phyloP scores from a whole-genome alignment of 768 basidiomycete genomes.

The Dioszegia aurantiaca region DNA sequence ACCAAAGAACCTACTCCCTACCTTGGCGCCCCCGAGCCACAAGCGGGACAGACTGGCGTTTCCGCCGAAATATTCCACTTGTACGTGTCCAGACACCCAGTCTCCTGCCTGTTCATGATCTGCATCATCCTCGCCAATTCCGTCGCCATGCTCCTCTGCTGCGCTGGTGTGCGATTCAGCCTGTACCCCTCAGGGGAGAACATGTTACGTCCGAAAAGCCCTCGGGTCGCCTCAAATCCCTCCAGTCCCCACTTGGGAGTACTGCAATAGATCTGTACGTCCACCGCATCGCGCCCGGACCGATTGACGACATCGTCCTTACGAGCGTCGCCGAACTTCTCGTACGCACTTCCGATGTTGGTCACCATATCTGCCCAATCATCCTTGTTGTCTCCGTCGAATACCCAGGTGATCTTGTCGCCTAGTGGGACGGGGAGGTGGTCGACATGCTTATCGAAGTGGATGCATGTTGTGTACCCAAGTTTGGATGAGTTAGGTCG shows the following conservation, averaged over 20 bases:
- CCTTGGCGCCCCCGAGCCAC: neutral
- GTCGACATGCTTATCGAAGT: constrained; percentile 1
- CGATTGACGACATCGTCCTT: neutral
- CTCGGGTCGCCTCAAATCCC: neutral
- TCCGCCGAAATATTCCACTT: neutral
- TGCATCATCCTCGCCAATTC: neutral
- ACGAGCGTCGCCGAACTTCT: neutral
- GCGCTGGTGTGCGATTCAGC: neutral
- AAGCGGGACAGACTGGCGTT: neutral
- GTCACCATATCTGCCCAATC: neutral
- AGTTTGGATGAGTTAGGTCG: neutral
- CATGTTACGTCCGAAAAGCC: neutral
- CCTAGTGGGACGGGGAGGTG: neutral
- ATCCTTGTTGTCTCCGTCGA: neutral
- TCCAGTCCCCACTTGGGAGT: neutral
- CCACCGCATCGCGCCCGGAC: neutral
- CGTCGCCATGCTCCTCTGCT: neutral
- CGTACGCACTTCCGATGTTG: neutral
- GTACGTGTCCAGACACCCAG: neutral
- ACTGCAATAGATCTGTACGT: neutral
- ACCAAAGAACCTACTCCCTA: too few species aligned
- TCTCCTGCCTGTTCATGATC: neutral
- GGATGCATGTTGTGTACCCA: neutral
- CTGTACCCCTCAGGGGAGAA: neutral
- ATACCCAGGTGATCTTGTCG: neutral